These are phyloP conservation scores for Bothriochloa decipiens DNA, from an alignment of 176 grass and related monocot genomes.

Conservation along the genomic window DNA sequence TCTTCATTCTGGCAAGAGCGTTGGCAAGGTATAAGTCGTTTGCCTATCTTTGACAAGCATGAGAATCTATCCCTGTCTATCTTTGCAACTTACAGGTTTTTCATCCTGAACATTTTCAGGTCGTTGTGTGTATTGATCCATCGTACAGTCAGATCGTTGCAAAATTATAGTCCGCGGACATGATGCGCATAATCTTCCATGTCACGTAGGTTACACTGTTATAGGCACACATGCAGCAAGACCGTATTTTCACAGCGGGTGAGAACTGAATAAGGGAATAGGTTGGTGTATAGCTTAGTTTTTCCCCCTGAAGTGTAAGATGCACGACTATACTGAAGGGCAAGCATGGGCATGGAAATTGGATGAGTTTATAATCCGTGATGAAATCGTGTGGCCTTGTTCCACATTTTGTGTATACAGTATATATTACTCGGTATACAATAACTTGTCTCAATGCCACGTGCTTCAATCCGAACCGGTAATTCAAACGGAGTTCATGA, in stretches of 20 bases:
- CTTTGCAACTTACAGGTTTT: conserved; percentile 12
- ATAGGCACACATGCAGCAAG: not conserved
- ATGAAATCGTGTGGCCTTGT: not conserved
- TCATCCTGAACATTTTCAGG: conserved; percentile 49
- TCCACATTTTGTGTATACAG: not conserved
- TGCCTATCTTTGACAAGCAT: not conserved
- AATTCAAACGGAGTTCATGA: not conserved
- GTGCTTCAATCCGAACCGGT: not conserved
- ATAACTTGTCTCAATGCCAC: not conserved
- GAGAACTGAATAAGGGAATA: not conserved
- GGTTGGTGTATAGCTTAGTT: conserved; percentile 6
- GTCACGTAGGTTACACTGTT: not conserved
- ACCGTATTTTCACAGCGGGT: not conserved
- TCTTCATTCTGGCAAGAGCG: conserved; percentile 88
- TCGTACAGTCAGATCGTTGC: conserved; percentile 53
- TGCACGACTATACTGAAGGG: not conserved
- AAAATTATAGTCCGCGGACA: conserved; percentile 52
- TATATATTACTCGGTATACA: not conserved
- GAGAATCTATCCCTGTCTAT: not conserved
- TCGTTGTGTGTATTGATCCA: conserved; percentile 89
- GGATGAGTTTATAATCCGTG: not conserved
- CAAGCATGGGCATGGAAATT: not conserved
- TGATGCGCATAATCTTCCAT: not conserved
- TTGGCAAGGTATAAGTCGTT: conserved; percentile 79
- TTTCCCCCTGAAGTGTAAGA: not conserved